A percentile compares a stretch with the other conserved stretches of the same genome.
phyloP scores from a whole-genome alignment of 345 rosid genomes.

The Euphorbia peplus region DNA sequence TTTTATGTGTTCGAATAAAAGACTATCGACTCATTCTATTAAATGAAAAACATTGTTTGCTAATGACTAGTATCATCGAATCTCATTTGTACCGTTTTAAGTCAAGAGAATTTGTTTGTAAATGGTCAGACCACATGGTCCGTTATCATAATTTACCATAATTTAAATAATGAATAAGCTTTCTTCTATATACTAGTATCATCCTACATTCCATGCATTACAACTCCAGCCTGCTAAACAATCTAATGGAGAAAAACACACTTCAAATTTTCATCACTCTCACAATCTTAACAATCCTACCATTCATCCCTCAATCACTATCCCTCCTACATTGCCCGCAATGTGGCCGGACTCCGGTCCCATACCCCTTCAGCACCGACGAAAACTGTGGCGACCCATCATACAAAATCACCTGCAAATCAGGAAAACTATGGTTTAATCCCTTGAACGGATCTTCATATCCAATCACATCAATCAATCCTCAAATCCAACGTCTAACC shows the following conservation, averaged over 20 bases:
- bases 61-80: too few relatives aligned
- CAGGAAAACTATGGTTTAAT: slow-evolving; percentile 34
- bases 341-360: slow-evolving; percentile 12
- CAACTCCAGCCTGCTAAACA: neutral
- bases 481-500: slow-evolving; percentile 34
- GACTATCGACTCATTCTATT: too few relatives aligned
- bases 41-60: too few relatives aligned
- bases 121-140: too few relatives aligned
- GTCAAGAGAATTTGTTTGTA: too few relatives aligned
- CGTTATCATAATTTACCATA: too few relatives aligned
- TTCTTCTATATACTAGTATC: neutral
- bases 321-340: neutral
- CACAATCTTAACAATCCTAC: neutral
- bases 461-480: slow-evolving; percentile 44
- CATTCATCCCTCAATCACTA: neutral
- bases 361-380: slow-evolving; percentile 17
- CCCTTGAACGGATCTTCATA: slow-evolving; percentile 40
- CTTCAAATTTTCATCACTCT: neutral
- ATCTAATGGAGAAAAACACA: neutral
- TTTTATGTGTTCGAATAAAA: too few relatives aligned
- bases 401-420: slow-evolving; percentile 38
- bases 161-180: too few relatives aligned
- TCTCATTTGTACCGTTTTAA: too few relatives aligned
- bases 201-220: neutral
- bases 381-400: slow-evolving; percentile 9